Evolutionary conservation across 2,329 filamentous ascomycete genomes (phyloP).

Genomic region (Cadophora malorum): DNA sequence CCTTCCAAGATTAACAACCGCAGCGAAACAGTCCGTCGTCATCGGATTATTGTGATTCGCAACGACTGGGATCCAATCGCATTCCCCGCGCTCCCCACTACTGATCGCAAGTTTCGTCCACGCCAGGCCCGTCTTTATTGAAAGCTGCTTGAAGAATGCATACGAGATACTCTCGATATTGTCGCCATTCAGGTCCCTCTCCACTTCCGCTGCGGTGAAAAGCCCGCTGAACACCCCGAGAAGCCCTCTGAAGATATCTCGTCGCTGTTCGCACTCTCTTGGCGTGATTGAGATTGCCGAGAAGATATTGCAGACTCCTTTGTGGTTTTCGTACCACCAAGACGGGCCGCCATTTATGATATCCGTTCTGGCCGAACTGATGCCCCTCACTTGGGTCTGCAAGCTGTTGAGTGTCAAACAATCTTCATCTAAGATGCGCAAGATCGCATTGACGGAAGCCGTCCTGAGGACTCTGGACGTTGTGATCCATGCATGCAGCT

Average conservation of each 20-base stretch:
- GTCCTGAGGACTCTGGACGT: constrained; percentile 26
- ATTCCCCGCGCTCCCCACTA: constrained; percentile 38
- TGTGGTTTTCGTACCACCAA: constrained; percentile 46
- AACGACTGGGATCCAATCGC: constrained; percentile 42
- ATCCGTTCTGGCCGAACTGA: constrained; percentile 37
- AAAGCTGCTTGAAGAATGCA: constrained; percentile 42
- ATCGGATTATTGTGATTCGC: constrained; percentile 34
- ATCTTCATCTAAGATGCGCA: constrained; percentile 39
- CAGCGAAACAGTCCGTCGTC: constrained; percentile 43
- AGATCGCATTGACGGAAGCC: constrained; percentile 34
- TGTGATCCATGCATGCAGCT: constrained; percentile 25
- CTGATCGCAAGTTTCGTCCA: constrained; percentile 44
- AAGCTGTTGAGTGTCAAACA: constrained; percentile 26
- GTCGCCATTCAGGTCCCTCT: constrained; percentile 31
- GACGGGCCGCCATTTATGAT: constrained; percentile 44
- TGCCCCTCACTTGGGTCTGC: constrained; percentile 37
- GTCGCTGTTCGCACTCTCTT: constrained; percentile 33
- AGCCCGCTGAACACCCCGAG: constrained; percentile 43
- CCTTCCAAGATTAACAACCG: constrained; percentile 38
- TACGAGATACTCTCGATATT: constrained; percentile 41
- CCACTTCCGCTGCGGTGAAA: constrained; percentile 38
- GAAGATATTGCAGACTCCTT: constrained; percentile 46
- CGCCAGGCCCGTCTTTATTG: constrained; percentile 37
- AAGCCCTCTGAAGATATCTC: constrained; percentile 41
- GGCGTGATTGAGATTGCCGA: constrained; percentile 44